These are phyloP conservation scores for Phaeosphaeriaceae sp. DNA, from an alignment of 2,329 filamentous ascomycete genomes.

Conservation along the genomic window DNA sequence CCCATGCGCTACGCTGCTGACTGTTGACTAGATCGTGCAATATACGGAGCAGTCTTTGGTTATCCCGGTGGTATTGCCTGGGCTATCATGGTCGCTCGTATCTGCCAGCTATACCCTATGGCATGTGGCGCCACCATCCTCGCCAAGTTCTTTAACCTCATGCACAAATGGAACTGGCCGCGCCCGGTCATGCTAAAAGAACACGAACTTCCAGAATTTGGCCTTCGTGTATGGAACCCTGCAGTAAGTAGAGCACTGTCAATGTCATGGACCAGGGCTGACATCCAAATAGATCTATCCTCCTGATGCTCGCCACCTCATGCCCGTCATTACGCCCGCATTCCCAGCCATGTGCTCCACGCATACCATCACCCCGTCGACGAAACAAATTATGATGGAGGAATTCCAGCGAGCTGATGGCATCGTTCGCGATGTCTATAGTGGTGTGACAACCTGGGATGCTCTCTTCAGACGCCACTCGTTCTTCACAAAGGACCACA, in stretches of 20 bases:
- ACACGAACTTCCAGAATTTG: constrained; percentile 81
- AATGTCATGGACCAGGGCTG: constrained; percentile 15
- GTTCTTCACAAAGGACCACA: constrained; percentile 93
- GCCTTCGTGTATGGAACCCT: constrained; percentile 93
- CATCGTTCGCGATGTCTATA: constrained; percentile 80
- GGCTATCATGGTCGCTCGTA: constrained; percentile 95
- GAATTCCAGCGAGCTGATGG: constrained; percentile 81
- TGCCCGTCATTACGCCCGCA: constrained; percentile 97
- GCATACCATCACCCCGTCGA: constrained; percentile 89
- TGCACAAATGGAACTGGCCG: constrained; percentile 92
- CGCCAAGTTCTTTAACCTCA: constrained; percentile 91
- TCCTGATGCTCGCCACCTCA: constrained; percentile 83
- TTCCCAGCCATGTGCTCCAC: constrained; percentile 98
- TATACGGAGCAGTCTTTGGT: constrained; percentile 95
- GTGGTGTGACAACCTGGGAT: constrained; percentile 80
- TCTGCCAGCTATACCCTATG: constrained; percentile 95
- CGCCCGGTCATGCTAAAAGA: constrained; percentile 89
- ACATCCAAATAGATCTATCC: constrained; percentile 69
- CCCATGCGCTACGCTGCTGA: constrained; percentile 12
- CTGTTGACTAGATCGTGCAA: constrained; percentile 67
- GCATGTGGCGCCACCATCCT: constrained; percentile 89
- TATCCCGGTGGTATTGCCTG: constrained; percentile 97
- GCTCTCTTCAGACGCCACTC: constrained; percentile 88
- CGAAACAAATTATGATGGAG: constrained; percentile 80
- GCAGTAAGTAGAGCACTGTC: constrained; percentile 61